Conservation (phyloP, 2,329 filamentous ascomycete species). For the Uncinocarpus reesii region DNA sequence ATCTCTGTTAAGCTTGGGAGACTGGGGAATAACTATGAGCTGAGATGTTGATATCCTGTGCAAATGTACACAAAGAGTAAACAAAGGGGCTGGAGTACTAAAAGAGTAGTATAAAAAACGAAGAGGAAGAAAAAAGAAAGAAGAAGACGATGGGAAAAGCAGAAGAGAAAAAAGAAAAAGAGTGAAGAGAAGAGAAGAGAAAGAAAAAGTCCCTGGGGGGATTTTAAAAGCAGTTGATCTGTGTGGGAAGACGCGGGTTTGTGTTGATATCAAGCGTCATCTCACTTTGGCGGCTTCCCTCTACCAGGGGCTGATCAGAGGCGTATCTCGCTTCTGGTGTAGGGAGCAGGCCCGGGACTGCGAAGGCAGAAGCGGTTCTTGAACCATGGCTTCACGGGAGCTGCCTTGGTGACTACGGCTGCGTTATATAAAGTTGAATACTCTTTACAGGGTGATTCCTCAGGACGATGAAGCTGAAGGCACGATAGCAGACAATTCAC, state of each 20-base stretch:
- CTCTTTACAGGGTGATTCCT: neutral
- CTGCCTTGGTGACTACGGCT: neutral
- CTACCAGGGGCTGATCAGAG: neutral
- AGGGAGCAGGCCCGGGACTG: neutral
- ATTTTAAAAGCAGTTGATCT: too few species aligned
- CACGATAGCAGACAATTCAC: too few species aligned
- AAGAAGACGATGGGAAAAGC: too few species aligned
- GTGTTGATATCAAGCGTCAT: neutral
- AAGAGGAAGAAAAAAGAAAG: neutral
- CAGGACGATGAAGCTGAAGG: too few species aligned
- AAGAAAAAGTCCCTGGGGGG: too few species aligned
- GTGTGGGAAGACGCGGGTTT: too few species aligned
- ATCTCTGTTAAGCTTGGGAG: neutral
- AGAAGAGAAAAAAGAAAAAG: neutral
- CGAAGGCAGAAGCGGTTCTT: neutral
- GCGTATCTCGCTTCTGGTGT: neutral
- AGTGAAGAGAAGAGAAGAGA: neutral
- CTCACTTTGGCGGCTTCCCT: neutral
- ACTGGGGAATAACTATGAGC: neutral
- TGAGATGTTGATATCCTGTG: too few species aligned
- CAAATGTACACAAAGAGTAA: neutral
- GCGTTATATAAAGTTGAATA: neutral
- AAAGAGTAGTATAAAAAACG: too few species aligned
- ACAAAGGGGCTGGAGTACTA: too few species aligned
- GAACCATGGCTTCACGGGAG: neutral